phyloP scores from a whole-genome alignment of 75 land plant genomes.

The Picea glauca region DNA sequence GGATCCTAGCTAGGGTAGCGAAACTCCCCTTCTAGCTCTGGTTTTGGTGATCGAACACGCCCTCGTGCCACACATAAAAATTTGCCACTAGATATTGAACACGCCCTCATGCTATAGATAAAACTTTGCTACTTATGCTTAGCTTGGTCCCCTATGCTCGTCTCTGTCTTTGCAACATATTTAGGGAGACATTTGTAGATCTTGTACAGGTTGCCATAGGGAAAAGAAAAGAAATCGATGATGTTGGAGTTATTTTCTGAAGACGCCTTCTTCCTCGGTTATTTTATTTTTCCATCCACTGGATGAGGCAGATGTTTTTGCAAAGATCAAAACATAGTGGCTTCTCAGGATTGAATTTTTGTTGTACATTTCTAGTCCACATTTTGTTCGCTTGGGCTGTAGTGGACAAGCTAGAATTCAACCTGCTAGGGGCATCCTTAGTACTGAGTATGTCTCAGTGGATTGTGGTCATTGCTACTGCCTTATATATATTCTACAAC shows the following conservation, averaged over 20 bases:
- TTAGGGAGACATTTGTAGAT: conserved; percentile 5
- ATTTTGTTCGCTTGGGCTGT: conserved; percentile 16
- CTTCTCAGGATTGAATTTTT: conserved; percentile 16
- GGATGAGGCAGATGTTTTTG: conserved; percentile 31
- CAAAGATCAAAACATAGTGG: conserved; percentile 31
- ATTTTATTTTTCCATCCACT: conserved; percentile 10
- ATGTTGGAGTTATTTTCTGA: conserved; percentile 16
- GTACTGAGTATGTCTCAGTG: conserved; percentile 22
- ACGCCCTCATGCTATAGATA: too few relatives aligned
- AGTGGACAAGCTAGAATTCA: conserved; percentile 15
- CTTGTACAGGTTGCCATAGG: conserved; percentile 24
- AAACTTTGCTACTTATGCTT: too few relatives aligned
- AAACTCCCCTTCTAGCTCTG: too few relatives aligned
- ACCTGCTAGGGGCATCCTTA: conserved; percentile 21
- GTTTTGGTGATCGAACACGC: too few relatives aligned
- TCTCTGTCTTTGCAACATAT: too few relatives aligned
- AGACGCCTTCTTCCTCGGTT: conserved; percentile 27
- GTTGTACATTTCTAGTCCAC: neutral
- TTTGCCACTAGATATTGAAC: too few relatives aligned
- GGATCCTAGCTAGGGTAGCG: too few relatives aligned
- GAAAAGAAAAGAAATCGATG: conserved; percentile 14
- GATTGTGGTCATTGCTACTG: neutral
- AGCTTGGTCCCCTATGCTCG: too few relatives aligned
- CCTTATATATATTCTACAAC: conserved; percentile 16
- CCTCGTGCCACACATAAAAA: too few relatives aligned